Evolutionary conservation across 2,329 filamentous ascomycete species (phyloP).

Genomic region (Huntiella abstrusa): DNA sequence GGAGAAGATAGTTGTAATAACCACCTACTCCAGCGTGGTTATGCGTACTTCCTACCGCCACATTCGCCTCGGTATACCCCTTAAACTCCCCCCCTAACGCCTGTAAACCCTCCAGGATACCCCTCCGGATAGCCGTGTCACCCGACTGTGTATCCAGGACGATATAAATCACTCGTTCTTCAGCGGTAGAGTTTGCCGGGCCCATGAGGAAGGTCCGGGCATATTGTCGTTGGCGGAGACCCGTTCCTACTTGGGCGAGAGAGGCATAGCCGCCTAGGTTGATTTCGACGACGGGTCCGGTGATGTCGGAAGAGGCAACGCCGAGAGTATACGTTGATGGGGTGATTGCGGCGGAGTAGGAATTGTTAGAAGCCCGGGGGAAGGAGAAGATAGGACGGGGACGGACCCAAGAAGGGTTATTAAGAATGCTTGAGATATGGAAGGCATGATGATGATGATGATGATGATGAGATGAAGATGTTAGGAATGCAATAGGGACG

Average conservation of each 20-base stretch:
- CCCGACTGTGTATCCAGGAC: conserved; percentile 76
- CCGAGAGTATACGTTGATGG: conserved; percentile 19
- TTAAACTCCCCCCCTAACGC: conserved; percentile 51
- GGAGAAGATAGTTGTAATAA: conserved; percentile 87
- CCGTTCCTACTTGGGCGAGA: conserved; percentile 61
- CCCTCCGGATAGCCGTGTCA: conserved; percentile 72
- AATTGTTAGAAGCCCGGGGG: too few relatives aligned
- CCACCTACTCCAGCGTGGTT: conserved; percentile 81
- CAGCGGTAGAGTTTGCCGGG: conserved; percentile 31
- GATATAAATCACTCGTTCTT: conserved; percentile 62
- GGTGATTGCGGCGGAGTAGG: too few relatives aligned
- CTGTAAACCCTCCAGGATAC: conserved; percentile 60
- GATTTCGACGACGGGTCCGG: conserved; percentile 68
- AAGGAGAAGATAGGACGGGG: too few relatives aligned
- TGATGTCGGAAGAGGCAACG: conserved; percentile 39
- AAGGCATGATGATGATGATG: too few relatives aligned
- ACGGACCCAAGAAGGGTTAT: too few relatives aligned
- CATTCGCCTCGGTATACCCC: conserved; percentile 58
- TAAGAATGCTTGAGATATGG: too few relatives aligned
- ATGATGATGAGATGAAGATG: too few relatives aligned
- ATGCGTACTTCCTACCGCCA: conserved; percentile 84
- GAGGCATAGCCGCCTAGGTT: conserved; percentile 88
- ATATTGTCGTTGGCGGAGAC: conserved; percentile 72
- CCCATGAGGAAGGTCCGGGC: conserved; percentile 70
- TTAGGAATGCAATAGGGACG: too few relatives aligned